Evolutionary conservation across 2,329 filamentous ascomycete species (phyloP).

Genomic region (Mollisia scopiformis): DNA sequence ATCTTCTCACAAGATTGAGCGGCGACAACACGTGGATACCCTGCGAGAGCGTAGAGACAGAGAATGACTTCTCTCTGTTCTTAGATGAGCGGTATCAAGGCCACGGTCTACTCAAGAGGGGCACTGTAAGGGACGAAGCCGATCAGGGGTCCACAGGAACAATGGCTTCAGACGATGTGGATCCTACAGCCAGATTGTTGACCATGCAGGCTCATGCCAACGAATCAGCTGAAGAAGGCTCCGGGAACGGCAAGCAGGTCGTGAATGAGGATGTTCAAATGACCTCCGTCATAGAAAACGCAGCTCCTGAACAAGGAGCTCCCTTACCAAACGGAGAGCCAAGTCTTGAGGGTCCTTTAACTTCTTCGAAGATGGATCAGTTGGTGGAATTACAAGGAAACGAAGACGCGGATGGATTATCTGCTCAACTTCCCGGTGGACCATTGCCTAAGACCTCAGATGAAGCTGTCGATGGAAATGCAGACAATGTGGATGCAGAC

Average conservation of each 20-base stretch:
- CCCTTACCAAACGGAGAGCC: neutral
- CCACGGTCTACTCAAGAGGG: constrained; percentile 27
- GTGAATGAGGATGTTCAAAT: constrained; percentile 1
- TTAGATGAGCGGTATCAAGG: constrained; percentile 32
- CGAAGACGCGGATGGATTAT: neutral
- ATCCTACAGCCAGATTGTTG: constrained; percentile 13
- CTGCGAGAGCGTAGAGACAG: constrained; percentile 59
- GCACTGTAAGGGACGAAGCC: constrained; percentile 25
- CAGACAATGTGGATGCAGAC: constrained; percentile 8
- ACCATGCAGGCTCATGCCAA: constrained; percentile 15
- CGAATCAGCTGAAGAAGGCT: neutral
- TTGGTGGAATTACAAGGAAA: neutral
- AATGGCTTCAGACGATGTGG: constrained; percentile 26
- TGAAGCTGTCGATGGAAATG: neutral
- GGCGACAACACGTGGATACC: constrained; percentile 75
- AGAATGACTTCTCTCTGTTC: constrained; percentile 58
- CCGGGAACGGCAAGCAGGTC: neutral
- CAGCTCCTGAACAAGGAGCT: neutral
- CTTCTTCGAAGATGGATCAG: neutral
- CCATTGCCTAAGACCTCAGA: neutral
- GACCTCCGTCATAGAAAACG: neutral
- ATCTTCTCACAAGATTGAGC: constrained; percentile 71
- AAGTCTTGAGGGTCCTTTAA: neutral
- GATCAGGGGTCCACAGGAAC: constrained; percentile 33
- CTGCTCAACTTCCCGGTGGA: neutral